These are phyloP conservation scores for Juncus effusus DNA, from an alignment of 176 grass and related monocot species.

Conservation along the genomic window DNA sequence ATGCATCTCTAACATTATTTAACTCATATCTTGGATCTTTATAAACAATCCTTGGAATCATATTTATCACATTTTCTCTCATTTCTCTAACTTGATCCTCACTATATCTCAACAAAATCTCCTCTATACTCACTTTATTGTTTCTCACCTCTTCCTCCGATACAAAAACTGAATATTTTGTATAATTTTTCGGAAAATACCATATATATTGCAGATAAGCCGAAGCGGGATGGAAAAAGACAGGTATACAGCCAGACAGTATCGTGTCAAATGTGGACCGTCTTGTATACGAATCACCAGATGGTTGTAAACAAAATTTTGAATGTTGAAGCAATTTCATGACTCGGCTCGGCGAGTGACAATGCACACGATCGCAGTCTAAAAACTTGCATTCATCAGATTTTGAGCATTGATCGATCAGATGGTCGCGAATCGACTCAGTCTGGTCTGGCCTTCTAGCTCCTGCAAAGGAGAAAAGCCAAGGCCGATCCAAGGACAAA, in stretches of 20 bases:
- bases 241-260: constrained; percentile 52
- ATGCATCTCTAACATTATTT: constrained; percentile 45
- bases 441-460: constrained; percentile 20
- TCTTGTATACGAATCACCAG: constrained; percentile 55
- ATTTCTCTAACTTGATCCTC: constrained; percentile 48
- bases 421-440: constrained; percentile 42
- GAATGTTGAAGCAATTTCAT: constrained; percentile 38
- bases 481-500: constrained; percentile 20
- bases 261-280: constrained; percentile 51
- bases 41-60: constrained; percentile 64
- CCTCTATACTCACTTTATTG: constrained; percentile 50
- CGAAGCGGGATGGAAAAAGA: constrained; percentile 56
- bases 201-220: constrained; percentile 49
- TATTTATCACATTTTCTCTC: constrained; percentile 60
- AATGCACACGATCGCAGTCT: constrained; percentile 37
- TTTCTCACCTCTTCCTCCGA: constrained; percentile 38
- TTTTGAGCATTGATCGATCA: constrained; percentile 36
- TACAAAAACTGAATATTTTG: constrained; percentile 43
- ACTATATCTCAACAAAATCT: constrained; percentile 37
- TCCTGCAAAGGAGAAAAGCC: constrained; percentile 51
- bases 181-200: constrained; percentile 41
- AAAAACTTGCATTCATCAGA: constrained; percentile 38
- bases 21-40: constrained; percentile 42
- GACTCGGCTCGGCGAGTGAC: constrained; percentile 32
- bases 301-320: constrained; percentile 56